Evolutionary conservation across 1,284 basidiomycete genomes (phyloP), one percentile per base, ranked within the genome.

Genomic region (Dichomitus squalens): DNA sequence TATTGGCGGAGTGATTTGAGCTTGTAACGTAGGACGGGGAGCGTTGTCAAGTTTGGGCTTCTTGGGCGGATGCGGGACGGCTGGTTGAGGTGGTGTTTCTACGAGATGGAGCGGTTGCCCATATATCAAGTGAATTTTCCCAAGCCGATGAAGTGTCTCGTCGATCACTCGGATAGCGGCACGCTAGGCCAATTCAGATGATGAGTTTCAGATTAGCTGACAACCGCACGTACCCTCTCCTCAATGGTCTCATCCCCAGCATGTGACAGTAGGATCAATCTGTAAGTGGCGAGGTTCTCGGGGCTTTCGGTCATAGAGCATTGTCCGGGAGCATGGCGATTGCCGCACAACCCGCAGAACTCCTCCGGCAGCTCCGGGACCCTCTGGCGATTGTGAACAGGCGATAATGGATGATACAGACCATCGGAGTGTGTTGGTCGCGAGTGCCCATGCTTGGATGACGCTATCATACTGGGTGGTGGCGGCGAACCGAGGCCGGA

Each of bases 141-240:
- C 84, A 9, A 86, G 81, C 50, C 72, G 65, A 58, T 76, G 68
- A 16, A 92, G 73, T 0, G 82, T 77, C 61, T 83, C 76, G 57
- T 91, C 88, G 61, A 92, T 90, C 3, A 82, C 81, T 39, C 74
- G 72, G 49, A 92, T 80, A 9, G 89, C 88, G 44, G 78, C 80
- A 62, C 70, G 75, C 88, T 90, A 54, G 66, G 16, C 65, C 33
- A 47, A 40, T 54, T 20, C 34, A 25, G n/a, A 33, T 50, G 34
- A 51, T 53, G 48, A 59, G 43, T 43, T 25, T 47, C 21, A 8
- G 38, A 21, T 43, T 34, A 44, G 41, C 43, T n/a, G 53, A 39
- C 50, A 43, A 41, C 36, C 20, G 35, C 33, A 70, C 79, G 58
- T 72, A 89, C 89, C 63, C 88, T 76, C 49, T 80, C 76, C 67